Evolutionary conservation across 2,329 filamentous ascomycete species (phyloP), one percentile per base, ranked within the genome.

Genomic region (Ceratocystis colombiana): DNA sequence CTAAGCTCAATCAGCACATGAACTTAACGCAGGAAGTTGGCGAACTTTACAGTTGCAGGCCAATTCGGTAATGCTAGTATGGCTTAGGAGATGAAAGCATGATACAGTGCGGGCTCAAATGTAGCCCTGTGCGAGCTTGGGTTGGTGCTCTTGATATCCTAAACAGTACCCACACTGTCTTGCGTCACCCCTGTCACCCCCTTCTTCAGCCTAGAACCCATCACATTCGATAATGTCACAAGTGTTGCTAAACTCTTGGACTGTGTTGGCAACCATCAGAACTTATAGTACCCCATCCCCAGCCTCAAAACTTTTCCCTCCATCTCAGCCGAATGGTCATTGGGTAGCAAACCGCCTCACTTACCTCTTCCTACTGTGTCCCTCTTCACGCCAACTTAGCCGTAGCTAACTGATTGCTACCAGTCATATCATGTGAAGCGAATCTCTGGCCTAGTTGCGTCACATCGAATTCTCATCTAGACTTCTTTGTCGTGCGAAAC

Each of bases 391-490:
- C 10, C 17, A 8, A 20, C 22, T 8, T 22, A 5, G 28, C 53
- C 17, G 53, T 57, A 25, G 28, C 53, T 28, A 57, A 17, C 22
- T 7, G 5, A 5, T 57, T 5, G 10, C 53, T 6, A 17, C 28
- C 15, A 10, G 17, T 8, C 55, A n/a, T 30, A 59, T 59, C 55
- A 59, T 59, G 55, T 59, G 55, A 59, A 59, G 28, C 25, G 10
- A 30, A 25, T 28, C 55, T 37, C 55, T 59, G 15, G 5, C 28
- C 55, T 28, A 33, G 28, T 30, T n/a, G 55, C 55, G 33, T 25
- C 55, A 37, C 55, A 59, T 59, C 55, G 55, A 59, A 25, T 15
- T 25, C 55, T 59, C 55, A n/a, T 37, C 28, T n/a, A 15, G 55
- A 59, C 55, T 59, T 59, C 55, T n/a, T 59, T 37, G 55, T 33